Percentiles rank a stretch among this genome's conserved stretches.
These are phyloP conservation scores for Chlorella sp. DNA, from an alignment of 139 green algal genomes.

Conservation along the genomic window DNA sequence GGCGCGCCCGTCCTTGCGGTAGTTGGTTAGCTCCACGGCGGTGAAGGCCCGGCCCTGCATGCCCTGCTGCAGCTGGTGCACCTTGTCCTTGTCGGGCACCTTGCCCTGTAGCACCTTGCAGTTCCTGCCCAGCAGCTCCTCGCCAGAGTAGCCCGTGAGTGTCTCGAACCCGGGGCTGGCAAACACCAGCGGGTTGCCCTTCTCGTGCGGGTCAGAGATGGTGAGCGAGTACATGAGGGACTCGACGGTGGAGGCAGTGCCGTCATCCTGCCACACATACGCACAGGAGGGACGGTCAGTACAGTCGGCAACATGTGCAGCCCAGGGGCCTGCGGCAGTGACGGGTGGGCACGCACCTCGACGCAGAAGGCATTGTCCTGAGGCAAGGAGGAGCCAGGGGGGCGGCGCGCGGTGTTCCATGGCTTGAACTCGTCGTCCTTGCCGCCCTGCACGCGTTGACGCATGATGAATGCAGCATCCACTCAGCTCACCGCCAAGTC, in stretches of 20 bases:
- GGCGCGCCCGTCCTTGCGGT: slow-evolving; percentile 63
- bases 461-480: too few relatives aligned
- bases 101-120: slow-evolving; percentile 19
- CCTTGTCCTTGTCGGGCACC: neutral
- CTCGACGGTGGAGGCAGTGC: neutral
- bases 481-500: too few relatives aligned
- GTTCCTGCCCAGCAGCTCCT: slow-evolving; percentile 31
- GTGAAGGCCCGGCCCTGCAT: neutral
- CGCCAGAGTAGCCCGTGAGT: slow-evolving; percentile 19
- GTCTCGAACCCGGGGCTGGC: slow-evolving; percentile 32
- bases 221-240: slow-evolving; percentile 12
- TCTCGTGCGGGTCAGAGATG: slow-evolving; percentile 13
- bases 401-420: slow-evolving; percentile 12
- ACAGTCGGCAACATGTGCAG: too few relatives aligned
- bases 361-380: slow-evolving; percentile 25
- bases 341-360: too few relatives aligned
- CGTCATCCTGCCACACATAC: slow-evolving; percentile 25
- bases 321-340: too few relatives aligned
- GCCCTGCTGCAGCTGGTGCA: neutral
- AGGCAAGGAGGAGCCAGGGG: neutral
- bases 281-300: too few relatives aligned
- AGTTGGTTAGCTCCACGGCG: slow-evolving; percentile 41
- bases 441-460: neutral
- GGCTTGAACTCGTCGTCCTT: slow-evolving; percentile 3
- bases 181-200: slow-evolving; percentile 27